These are phyloP conservation scores for Pyricularia sp. DNA, from an alignment of 2,329 filamentous ascomycete genomes.

Conservation along the genomic window DNA sequence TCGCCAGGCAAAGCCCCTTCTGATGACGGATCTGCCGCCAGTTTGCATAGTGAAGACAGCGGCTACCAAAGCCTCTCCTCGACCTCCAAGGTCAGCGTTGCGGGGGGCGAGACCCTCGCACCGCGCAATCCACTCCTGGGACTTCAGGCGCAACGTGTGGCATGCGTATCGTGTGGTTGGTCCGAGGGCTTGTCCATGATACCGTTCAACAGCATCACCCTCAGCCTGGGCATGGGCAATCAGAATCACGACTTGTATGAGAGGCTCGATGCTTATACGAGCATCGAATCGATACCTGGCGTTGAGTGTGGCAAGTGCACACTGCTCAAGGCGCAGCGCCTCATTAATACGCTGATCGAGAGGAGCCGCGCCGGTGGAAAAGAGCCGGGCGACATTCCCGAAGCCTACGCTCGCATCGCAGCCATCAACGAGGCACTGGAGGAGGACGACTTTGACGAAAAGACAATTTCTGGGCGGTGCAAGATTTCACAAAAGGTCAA, in stretches of 20 bases:
- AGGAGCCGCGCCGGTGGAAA: slow-evolving; percentile 10
- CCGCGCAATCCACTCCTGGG: slow-evolving; percentile 75
- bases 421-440: slow-evolving; percentile 60
- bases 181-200: slow-evolving; percentile 82
- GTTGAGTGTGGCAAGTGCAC: slow-evolving; percentile 91
- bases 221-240: slow-evolving; percentile 54
- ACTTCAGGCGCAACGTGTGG: slow-evolving; percentile 73
- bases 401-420: slow-evolving; percentile 25
- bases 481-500: slow-evolving; percentile 55
- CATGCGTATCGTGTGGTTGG: slow-evolving; percentile 73
- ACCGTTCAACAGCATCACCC: slow-evolving; percentile 85
- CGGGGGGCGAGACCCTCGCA: slow-evolving; percentile 4
- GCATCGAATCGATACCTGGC: slow-evolving; percentile 72
- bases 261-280: slow-evolving; percentile 72
- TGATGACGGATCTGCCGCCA: slow-evolving; percentile 14
- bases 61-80: slow-evolving; percentile 37
- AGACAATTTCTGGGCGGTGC: slow-evolving; percentile 48
- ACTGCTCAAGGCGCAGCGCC: slow-evolving; percentile 42
- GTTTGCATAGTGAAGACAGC: slow-evolving; percentile 39
- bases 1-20: background rate
- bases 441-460: slow-evolving; percentile 66
- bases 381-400: slow-evolving; percentile 6
- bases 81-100: slow-evolving; percentile 15
- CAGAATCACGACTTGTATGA: slow-evolving; percentile 58
- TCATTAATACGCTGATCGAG: slow-evolving; percentile 34